These are phyloP conservation scores for Thalassiosira hispida DNA, from an alignment of 352 stramenopile species.

Conservation along the genomic window DNA sequence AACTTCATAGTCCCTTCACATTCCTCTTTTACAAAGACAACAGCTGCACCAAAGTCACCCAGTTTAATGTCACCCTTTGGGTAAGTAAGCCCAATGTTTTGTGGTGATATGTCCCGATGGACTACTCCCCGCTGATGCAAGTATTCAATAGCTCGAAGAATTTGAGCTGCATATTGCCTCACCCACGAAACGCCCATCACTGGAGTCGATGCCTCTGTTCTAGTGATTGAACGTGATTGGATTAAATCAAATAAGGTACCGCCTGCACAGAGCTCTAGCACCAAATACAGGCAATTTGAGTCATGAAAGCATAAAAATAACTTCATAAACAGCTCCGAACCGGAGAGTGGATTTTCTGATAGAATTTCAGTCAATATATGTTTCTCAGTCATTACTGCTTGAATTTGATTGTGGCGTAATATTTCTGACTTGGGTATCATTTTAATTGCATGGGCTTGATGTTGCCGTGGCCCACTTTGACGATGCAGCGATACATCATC, in stretches of 20 bases:
- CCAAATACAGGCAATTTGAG: slow-evolving; percentile 33
- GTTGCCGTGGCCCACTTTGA: background rate
- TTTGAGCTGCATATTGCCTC: slow-evolving; percentile 32
- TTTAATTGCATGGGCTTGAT: slow-evolving; percentile 40
- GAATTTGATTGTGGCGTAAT: slow-evolving; percentile 35
- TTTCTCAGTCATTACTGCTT: slow-evolving; percentile 37
- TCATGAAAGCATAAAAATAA: slow-evolving; percentile 44
- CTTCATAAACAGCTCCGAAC: slow-evolving; percentile 31
- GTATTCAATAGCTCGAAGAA: slow-evolving; percentile 38
- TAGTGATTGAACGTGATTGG: background rate
- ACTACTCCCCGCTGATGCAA: slow-evolving; percentile 34
- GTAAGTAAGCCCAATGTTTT: slow-evolving; percentile 37
- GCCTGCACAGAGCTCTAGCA: slow-evolving; percentile 39
- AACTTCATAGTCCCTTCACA: background rate
- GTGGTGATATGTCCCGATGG: slow-evolving; percentile 35
- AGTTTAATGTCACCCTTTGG: slow-evolving; percentile 34
- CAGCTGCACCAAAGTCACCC: slow-evolving; percentile 40
- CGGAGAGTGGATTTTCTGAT: slow-evolving; percentile 1
- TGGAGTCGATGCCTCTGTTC: background rate
- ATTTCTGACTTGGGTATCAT: slow-evolving; percentile 45
- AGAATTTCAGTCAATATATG: slow-evolving; percentile 33
- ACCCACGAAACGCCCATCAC: slow-evolving; percentile 33
- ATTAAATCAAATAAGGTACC: slow-evolving; percentile 43
- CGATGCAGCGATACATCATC: background rate
- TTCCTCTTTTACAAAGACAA: slow-evolving; percentile 11